Evolutionary conservation across 2,329 filamentous ascomycete genomes (phyloP).

Genomic region (Arthrobotrys musiformis): DNA sequence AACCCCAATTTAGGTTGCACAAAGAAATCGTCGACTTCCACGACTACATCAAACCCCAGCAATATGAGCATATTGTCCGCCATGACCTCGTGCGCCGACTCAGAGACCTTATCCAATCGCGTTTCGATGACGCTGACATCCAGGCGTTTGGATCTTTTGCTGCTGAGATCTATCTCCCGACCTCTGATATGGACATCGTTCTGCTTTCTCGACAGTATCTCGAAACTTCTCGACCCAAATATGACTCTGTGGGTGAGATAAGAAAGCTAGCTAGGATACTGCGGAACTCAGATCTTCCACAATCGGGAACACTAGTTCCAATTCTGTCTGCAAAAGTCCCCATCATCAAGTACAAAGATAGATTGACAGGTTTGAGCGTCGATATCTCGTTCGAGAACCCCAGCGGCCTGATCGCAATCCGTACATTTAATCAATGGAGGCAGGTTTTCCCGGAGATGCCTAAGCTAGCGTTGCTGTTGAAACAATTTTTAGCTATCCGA

Average conservation of each 20-base stretch:
- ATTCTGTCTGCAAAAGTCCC: constrained; percentile 73
- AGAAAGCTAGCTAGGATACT: constrained; percentile 24
- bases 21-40: constrained; percentile 92
- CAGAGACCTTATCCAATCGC: constrained; percentile 69
- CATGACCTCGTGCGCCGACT: constrained; percentile 77
- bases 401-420: constrained; percentile 80
- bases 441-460: constrained; percentile 83
- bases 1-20: constrained; percentile 72
- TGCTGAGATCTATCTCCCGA: constrained; percentile 79
- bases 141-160: constrained; percentile 92
- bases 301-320: constrained; percentile 13
- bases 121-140: constrained; percentile 73
- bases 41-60: constrained; percentile 79
- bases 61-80: constrained; percentile 81
- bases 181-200: constrained; percentile 94
- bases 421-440: constrained; percentile 85
- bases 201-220: constrained; percentile 74
- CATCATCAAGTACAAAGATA: constrained; percentile 89
- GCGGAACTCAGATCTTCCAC: constrained; percentile 11
- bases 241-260: constrained; percentile 61
- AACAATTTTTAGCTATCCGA: constrained; percentile 90
- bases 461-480: constrained; percentile 84
- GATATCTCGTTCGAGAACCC: constrained; percentile 96
- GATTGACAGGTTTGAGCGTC: constrained; percentile 79
- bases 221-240: constrained; percentile 66